Base-by-base conservation (phyloP, 129 eudicot genomes). In the Artemisia annua region DNA sequence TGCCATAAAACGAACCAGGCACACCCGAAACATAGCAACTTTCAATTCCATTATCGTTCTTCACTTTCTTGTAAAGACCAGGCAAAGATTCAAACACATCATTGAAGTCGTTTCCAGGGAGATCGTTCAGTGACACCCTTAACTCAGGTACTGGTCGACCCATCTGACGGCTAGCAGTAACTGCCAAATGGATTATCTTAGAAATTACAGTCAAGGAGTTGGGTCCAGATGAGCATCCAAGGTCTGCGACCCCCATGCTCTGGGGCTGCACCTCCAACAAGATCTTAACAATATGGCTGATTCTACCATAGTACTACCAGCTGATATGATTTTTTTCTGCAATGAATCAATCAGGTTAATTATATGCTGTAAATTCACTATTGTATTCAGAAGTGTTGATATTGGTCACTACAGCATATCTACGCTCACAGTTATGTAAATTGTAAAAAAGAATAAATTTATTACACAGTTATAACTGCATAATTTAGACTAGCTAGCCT, bases 221-320 rank as follows among this genome's bases (percentile, higher is more conserved):
- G 7, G 87, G 91, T 48, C 95, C 95, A 2, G 95, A 85, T 2
- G 95, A 85, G 59, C 97, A 87, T 5, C 95, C 97, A 2, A 88
- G 66, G 74, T 91, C 97, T 7, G 91, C 97, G 15, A 91, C 67
- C 15, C 89, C 87, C 80, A 91, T 80, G 83, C 85, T 81, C 20
- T 63, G 63, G 1, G 91, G 95, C 11, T 61, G 35, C 24, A 78
- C 61, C 64, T 66, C 71, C 39, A 16, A 44, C 58, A 90, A 16
- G 7, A 77, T 19, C 2, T 70, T 70, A 17, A 7, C 26, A 49
- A 85, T 2, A n/a, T 60, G 14, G 89, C 89, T 63, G 70, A 71
- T 54, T 77, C 74, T 15, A 80, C 46, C 48, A 79, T 70, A n/a
- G 85, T 67, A 12, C 62, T 76, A 15, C 73, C 81, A 8, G 66